These are phyloP conservation scores for Pulveroboletus sp. DNA, from an alignment of 768 basidiomycete genomes.

Conservation along the genomic window DNA sequence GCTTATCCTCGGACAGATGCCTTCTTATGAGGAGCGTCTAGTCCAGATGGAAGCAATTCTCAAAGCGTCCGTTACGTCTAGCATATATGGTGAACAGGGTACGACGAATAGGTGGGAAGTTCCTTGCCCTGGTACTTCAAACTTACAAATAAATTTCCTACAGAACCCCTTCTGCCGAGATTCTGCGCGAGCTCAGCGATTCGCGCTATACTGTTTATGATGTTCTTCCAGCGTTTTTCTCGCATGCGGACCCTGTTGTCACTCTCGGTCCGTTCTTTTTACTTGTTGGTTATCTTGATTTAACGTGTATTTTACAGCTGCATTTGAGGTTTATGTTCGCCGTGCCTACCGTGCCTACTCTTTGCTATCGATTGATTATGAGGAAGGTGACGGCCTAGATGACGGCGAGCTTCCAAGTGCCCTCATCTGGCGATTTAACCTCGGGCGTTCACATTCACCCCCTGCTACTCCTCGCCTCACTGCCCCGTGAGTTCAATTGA, in stretches of 20 bases:
- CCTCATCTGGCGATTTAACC: conserved; percentile 93
- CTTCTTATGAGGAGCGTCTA: conserved; percentile 91
- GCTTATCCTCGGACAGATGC: conserved; percentile 92
- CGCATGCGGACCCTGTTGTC: conserved; percentile 78
- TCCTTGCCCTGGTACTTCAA: neutral
- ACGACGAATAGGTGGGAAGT: conserved; percentile 49
- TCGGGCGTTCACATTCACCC: conserved; percentile 82
- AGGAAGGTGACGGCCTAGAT: conserved; percentile 82
- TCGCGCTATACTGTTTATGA: conserved; percentile 97
- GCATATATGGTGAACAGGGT: conserved; percentile 85
- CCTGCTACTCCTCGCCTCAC: conserved; percentile 74
- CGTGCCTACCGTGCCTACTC: conserved; percentile 95
- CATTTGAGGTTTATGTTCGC: conserved; percentile 93
- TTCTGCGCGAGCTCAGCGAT: conserved; percentile 90
- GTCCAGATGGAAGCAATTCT: conserved; percentile 93
- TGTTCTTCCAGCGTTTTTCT: conserved; percentile 94
- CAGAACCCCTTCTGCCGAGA: conserved; percentile 80
- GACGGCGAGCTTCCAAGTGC: conserved; percentile 78
- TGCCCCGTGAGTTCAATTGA: conserved; percentile 22
- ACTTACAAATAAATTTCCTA: conserved; percentile 11
- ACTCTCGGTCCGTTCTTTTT: conserved; percentile 58
- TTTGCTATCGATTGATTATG: conserved; percentile 87
- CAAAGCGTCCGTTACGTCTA: conserved; percentile 80
- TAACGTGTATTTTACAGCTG: conserved; percentile 47
- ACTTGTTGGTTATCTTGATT: neutral